Evolutionary conservation across 441 rosid genomes (phyloP), one percentile per base, ranked within the genome.

Genomic region (Eruca vesicaria): DNA sequence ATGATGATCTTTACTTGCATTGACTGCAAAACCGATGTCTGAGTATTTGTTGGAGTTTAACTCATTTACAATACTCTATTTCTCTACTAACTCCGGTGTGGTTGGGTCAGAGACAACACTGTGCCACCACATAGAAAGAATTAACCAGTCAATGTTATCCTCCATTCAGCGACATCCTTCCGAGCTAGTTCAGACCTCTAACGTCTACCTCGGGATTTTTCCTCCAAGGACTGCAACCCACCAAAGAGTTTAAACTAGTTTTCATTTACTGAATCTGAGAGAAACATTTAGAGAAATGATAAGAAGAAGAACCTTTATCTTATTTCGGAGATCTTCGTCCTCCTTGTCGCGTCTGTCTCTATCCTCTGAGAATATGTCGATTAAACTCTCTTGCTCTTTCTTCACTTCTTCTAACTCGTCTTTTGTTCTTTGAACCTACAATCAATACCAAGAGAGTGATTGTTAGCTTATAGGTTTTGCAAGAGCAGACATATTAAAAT

Each of bases 331-430:
- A 70, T 68, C 81, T 41, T 87, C 90, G 76, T 93, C 97, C 68
- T 85, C 94, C 74, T 53, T 71, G 62, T 93, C 90, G 14, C 97
- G 80, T 7, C 87, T 84, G 45, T 84, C 87, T 77, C 94, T 86
- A 68, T 93, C 98, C 87, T 93, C 95, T 0, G 91, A 68, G 78
- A 93, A 87, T 19, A 93, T 82, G 11, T 82, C 80, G 56, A 93
- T 81, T 21, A 95, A 80, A 74, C 86, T 84, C 58, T 84, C 90
- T 73, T 89, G 98, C 72, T 92, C 98, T 70, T 77, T 83, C 74
- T 82, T 79, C 84, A 83, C 33, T 62, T 84, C 89, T 35, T 85
- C 96, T 20, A 88, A 66, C 72, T 87, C 87, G 4, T 73, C 32
- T 28, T 72, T 79, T 28, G 87, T 79, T 63, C 58, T 83, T 67